Conservation (phyloP, 225 moss, liverwort and hornwort species). For the Marchantia polymorpha region DNA sequence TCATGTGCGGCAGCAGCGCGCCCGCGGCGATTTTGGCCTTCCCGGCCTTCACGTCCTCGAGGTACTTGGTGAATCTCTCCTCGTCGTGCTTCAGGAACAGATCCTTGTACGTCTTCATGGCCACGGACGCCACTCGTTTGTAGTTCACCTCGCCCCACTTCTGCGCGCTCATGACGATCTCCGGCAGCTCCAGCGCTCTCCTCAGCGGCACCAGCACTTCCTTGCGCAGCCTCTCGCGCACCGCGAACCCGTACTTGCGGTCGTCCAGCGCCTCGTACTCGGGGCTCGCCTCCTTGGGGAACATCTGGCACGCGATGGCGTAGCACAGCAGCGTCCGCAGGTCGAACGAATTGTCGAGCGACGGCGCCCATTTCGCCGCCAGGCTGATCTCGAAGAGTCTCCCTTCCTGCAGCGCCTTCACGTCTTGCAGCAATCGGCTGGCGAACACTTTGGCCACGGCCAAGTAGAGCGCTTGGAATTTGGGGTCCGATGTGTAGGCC, state of each 20-base stretch:
- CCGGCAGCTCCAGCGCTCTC: slow-evolving; percentile 68
- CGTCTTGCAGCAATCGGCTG: slow-evolving; percentile 49
- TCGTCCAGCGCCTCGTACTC: slow-evolving; percentile 59
- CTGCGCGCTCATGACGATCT: slow-evolving; percentile 77
- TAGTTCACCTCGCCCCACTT: slow-evolving; percentile 76
- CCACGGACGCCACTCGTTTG: slow-evolving; percentile 69
- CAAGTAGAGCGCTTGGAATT: slow-evolving; percentile 49
- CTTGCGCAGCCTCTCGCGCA: slow-evolving; percentile 71
- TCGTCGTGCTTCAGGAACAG: slow-evolving; percentile 61
- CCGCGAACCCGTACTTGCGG: slow-evolving; percentile 42
- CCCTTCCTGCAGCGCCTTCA: slow-evolving; percentile 49
- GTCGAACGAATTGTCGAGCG: slow-evolving; percentile 65
- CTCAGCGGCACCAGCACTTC: slow-evolving; percentile 65
- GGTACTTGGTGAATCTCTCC: slow-evolving; percentile 56
- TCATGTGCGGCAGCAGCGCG: slow-evolving; percentile 70
- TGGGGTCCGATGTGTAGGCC: slow-evolving; percentile 37
- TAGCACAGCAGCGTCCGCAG: slow-evolving; percentile 62
- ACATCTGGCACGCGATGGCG: slow-evolving; percentile 63
- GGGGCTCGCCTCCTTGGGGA: slow-evolving; percentile 51
- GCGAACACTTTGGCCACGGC: slow-evolving; percentile 69
- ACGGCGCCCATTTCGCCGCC: slow-evolving; percentile 85
- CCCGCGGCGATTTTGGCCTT: slow-evolving; percentile 75
- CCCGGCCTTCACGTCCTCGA: slow-evolving; percentile 59
- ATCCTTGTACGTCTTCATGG: slow-evolving; percentile 66
- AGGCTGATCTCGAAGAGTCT: slow-evolving; percentile 55